phyloP scores from a whole-genome alignment of 768 basidiomycete genomes.

The Calocybe cyanea region DNA sequence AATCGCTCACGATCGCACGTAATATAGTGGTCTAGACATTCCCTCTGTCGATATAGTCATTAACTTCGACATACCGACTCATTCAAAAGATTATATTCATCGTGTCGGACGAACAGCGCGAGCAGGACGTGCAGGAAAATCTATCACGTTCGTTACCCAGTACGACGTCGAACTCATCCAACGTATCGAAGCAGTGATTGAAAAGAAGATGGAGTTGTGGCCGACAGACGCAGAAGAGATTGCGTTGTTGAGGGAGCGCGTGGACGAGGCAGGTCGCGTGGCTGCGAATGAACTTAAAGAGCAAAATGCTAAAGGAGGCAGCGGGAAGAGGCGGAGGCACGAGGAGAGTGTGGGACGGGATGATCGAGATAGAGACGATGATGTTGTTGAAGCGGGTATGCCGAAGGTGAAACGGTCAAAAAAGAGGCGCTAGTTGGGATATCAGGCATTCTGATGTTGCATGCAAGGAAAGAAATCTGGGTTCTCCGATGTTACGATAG shows the following conservation, averaged over 20 bases:
- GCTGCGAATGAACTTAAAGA: slow-evolving; percentile 85
- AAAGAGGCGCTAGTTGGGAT: slow-evolving; percentile 38
- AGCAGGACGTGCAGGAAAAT: slow-evolving; percentile 95
- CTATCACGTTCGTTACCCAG: slow-evolving; percentile 96
- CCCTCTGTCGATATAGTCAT: slow-evolving; percentile 95
- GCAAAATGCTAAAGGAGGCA: slow-evolving; percentile 44
- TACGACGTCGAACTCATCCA: slow-evolving; percentile 97
- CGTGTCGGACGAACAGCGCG: slow-evolving; percentile 96
- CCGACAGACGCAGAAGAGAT: slow-evolving; percentile 87
- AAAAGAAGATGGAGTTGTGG: slow-evolving; percentile 89
- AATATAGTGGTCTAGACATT: slow-evolving; percentile 83
- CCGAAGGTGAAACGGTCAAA: slow-evolving; percentile 63
- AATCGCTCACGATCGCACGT: background rate
- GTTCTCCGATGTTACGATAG: background rate
- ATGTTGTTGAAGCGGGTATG: slow-evolving; percentile 88
- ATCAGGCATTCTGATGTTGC: too few species aligned
- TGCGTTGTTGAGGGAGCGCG: slow-evolving; percentile 80
- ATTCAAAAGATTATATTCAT: slow-evolving; percentile 99
- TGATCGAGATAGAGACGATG: slow-evolving; percentile 89
- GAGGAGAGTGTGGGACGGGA: slow-evolving; percentile 53
- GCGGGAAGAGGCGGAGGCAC: slow-evolving; percentile 38
- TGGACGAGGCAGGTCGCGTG: slow-evolving; percentile 76
- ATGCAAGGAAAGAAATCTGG: too few species aligned
- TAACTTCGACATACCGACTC: slow-evolving; percentile 96
- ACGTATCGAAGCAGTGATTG: slow-evolving; percentile 89